These are phyloP conservation scores for Coniochaeta sp. DNA, from an alignment of 2,329 filamentous ascomycete genomes.

Conservation along the genomic window DNA sequence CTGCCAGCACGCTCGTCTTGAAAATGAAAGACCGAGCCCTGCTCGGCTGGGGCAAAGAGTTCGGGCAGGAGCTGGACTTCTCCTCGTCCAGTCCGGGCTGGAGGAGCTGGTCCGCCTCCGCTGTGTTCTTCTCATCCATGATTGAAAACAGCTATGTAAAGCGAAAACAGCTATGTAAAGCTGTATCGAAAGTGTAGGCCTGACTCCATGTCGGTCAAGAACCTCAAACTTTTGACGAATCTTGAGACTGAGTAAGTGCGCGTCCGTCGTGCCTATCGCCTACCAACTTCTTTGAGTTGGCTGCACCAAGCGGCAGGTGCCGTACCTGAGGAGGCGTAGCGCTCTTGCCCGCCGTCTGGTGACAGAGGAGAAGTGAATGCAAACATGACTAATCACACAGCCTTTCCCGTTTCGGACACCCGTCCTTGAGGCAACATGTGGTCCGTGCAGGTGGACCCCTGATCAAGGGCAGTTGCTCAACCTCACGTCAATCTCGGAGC, in stretches of 20 bases:
- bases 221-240: not conserved
- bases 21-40: not conserved
- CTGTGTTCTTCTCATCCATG: not conserved
- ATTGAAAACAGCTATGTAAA: not conserved
- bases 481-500: not conserved
- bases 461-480: no score
- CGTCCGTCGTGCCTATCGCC: not conserved
- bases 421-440: no score
- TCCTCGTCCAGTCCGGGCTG: not conserved
- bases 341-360: no score
- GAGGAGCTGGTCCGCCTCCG: not conserved
- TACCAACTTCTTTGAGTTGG: no score
- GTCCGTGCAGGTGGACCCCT: no score
- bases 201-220: not conserved
- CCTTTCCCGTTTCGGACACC: not conserved
- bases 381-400: no score
- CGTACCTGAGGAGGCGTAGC: no score
- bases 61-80: not conserved
- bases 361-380: no score
- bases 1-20: not conserved
- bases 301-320: no score
- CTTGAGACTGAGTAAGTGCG: not conserved
- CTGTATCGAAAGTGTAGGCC: not conserved
- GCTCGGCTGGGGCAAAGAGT: not conserved
- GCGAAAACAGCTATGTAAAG: not conserved